Base-by-base conservation (phyloP, 805 yeast genomes). In the Kuraishia capsulata region DNA sequence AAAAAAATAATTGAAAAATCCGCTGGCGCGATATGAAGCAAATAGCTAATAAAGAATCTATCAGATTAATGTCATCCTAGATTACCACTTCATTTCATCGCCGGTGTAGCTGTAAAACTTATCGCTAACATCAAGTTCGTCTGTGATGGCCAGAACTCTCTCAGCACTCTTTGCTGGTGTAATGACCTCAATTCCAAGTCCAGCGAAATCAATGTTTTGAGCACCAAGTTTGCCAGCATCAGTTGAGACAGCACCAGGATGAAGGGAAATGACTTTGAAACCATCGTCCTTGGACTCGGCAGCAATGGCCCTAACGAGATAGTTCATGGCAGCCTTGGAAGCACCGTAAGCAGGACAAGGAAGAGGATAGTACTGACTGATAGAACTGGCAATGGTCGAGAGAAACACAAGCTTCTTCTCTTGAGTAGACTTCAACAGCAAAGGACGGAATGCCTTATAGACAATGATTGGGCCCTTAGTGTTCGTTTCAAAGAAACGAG, bases 221-320 rank as follows among this genome's bases (percentile, higher is more conserved):
- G 31, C 14, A 13, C 17, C 31, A 8, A 11, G 8, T 6, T 8
- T 37, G 4, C 52, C 56, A 57, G 56, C 53, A 35, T 65, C 69
- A 21, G 63, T 59, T 8, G 40, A 14, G 13, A 66, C 68, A 13
- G 53, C 26, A 28, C 71, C 71, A 1, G 73, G 73, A 39, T 62
- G 64, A 11, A 63, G 14, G 10, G 62, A 45, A 18, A 61, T 43
- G 30, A 57, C 50, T 8, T 48, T 53, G 47, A 52, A 52, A 1
- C 47, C 51, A n/a, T 59, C 59, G 0, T 34, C 31, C 11, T 38
- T 41, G 16, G n/a, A 17, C 37, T 62, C 64, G 26, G 19, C 6
- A 29, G 56, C 43, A 29, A 63, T 26, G 18, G 53, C 53, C 30
- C 44, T 51, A n/a, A 48, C 48, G 14, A 56, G 41, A 46, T 50